These are phyloP conservation scores for Seiridium cupressi DNA, from an alignment of 2,329 filamentous ascomycete species.

Conservation along the genomic window DNA sequence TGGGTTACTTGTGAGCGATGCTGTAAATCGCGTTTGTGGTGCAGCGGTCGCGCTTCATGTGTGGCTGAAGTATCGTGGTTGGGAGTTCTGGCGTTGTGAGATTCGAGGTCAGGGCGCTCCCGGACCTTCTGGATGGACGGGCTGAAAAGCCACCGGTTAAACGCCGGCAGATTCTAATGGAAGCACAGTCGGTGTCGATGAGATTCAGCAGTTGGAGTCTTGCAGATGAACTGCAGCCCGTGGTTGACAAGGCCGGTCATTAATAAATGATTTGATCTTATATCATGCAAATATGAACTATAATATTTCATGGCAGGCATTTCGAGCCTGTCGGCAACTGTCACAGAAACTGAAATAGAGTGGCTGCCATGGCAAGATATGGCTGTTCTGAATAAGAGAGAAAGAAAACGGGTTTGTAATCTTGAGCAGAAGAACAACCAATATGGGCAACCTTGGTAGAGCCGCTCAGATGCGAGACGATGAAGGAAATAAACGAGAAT, in stretches of 20 bases:
- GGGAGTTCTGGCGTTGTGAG: not conserved
- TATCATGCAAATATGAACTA: not conserved
- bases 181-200: not conserved
- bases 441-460: no score
- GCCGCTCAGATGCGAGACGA: no score
- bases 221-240: not conserved
- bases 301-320: no score
- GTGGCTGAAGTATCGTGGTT: not conserved
- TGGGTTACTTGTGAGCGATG: not conserved
- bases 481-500: no score
- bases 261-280: not conserved
- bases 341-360: no score
- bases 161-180: not conserved
- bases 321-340: no score
- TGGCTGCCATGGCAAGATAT: no score
- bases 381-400: no score
- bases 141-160: slow-evolving; percentile 1
- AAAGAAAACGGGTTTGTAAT: no score
- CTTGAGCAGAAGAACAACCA: no score
- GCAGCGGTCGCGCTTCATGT: not conserved
- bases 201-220: not conserved
- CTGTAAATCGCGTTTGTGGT: not conserved
- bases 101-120: slow-evolving; percentile 2
- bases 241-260: not conserved
- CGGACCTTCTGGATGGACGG: not conserved